Evolutionary conservation across 2,329 filamentous ascomycete species (phyloP).

Genomic region (Calycina herbarum): DNA sequence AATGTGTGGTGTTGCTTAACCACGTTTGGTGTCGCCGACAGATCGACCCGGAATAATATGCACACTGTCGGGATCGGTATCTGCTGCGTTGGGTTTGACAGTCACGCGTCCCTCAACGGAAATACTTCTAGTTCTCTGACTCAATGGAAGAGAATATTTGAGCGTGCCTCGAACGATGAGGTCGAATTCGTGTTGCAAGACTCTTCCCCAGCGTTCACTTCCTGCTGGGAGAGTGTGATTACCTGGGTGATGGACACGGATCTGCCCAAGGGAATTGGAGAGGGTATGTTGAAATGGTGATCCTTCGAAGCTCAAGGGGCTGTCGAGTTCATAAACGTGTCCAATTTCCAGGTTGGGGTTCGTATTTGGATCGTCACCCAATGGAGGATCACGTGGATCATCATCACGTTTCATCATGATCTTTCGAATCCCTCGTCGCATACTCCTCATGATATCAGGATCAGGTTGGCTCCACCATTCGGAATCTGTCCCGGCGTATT

Average conservation of each 20-base stretch:
- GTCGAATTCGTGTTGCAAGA: slow-evolving; percentile 89
- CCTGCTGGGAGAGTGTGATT: slow-evolving; percentile 85
- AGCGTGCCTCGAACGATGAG: slow-evolving; percentile 88
- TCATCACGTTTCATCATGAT: slow-evolving; percentile 35
- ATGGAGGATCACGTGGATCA: slow-evolving; percentile 37
- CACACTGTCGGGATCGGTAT: slow-evolving; percentile 34
- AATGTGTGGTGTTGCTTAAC: slow-evolving; percentile 18
- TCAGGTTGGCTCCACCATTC: slow-evolving; percentile 53
- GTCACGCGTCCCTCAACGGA: slow-evolving; percentile 59
- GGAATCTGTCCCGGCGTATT: slow-evolving; percentile 70
- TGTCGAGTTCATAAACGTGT: slow-evolving; percentile 82
- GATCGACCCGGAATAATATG: slow-evolving; percentile 26
- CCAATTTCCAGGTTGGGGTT: slow-evolving; percentile 90
- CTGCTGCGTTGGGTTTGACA: slow-evolving; percentile 56
- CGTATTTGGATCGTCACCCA: slow-evolving; percentile 61
- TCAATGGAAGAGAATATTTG: slow-evolving; percentile 71
- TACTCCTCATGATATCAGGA: slow-evolving; percentile 7
- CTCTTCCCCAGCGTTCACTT: slow-evolving; percentile 83
- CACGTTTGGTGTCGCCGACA: slow-evolving; percentile 13
- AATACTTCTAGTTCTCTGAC: slow-evolving; percentile 58
- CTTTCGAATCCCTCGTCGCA: slow-evolving; percentile 42
- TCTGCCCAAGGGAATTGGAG: slow-evolving; percentile 75
- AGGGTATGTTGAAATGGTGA: slow-evolving; percentile 77
- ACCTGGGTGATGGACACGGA: slow-evolving; percentile 79
- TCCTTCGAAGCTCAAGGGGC: slow-evolving; percentile 83